These are phyloP conservation scores for Fraxinus americana DNA, from an alignment of 257 asterid species.

Conservation along the genomic window DNA sequence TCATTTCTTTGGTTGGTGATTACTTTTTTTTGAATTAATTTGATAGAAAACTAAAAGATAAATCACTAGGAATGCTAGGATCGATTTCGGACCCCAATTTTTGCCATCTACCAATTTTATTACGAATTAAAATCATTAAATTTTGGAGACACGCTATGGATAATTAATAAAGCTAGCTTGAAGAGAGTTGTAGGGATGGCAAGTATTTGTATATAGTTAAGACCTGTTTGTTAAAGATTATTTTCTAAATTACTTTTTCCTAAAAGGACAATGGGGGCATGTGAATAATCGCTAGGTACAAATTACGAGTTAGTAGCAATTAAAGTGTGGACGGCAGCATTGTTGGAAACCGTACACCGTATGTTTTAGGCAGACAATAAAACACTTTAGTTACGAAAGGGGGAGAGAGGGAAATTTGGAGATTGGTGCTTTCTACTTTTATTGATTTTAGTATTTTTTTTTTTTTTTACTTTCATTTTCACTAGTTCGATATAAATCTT, in stretches of 20 bases:
- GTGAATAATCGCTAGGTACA: neutral
- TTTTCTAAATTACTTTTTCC: no score
- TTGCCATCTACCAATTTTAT: neutral
- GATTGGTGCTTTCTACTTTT: neutral
- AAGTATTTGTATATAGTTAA: no score
- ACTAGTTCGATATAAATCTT: no score
- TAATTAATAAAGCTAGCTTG: neutral
- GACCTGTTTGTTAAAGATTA: no score
- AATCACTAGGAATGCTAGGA: neutral
- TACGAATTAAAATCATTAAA: neutral
- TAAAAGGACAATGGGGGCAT: neutral
- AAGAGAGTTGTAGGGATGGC: neutral
- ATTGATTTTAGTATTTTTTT: no score
- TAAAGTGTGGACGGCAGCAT: neutral
- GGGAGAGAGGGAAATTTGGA: neutral
- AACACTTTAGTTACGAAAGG: neutral
- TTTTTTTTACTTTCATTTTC: no score
- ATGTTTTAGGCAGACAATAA: slow-evolving; percentile 10
- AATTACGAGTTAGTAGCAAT: neutral
- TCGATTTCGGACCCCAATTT: neutral
- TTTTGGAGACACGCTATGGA: neutral
- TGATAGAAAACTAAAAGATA: neutral
- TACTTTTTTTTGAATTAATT: neutral
- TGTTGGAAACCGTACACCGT: slow-evolving; percentile 5
- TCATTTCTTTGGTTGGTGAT: neutral